Evolutionary conservation across 345 rosid genomes (phyloP).

Genomic region (Aethionema arabicum): DNA sequence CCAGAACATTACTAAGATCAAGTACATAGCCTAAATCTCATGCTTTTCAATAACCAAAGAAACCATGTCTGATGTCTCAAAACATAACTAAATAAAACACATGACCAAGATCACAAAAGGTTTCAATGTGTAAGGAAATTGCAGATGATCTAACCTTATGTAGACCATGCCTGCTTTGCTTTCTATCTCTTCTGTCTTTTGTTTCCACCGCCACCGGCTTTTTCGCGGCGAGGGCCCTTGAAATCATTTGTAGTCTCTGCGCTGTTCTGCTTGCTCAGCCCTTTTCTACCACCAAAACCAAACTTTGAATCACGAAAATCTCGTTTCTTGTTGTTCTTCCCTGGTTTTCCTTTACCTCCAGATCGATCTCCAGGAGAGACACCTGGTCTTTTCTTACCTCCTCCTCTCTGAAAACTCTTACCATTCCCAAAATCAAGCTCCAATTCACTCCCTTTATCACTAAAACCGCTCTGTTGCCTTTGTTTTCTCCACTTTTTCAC

Average conservation of each 20-base stretch:
- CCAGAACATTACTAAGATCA: no score
- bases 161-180: neutral
- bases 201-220: slow-evolving; percentile 44
- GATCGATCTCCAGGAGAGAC: slow-evolving; percentile 64
- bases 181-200: slow-evolving; percentile 56
- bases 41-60: no score
- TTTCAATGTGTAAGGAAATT: no score
- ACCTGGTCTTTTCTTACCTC: slow-evolving; percentile 63
- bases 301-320: slow-evolving; percentile 54
- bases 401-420: slow-evolving; percentile 51
- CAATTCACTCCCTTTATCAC: slow-evolving; percentile 51
- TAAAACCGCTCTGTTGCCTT: slow-evolving; percentile 79
- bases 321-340: slow-evolving; percentile 41
- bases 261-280: slow-evolving; percentile 66
- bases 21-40: no score
- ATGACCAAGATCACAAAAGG: no score
- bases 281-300: slow-evolving; percentile 66
- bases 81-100: no score
- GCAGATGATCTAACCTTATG: slow-evolving; percentile 22
- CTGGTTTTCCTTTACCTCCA: slow-evolving; percentile 57
- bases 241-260: slow-evolving; percentile 50
- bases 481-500: slow-evolving; percentile 91
- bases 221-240: slow-evolving; percentile 35
- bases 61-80: no score
- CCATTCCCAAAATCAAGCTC: slow-evolving; percentile 67